These are phyloP conservation scores for Zygotorulaspora danielsina DNA, from an alignment of 805 yeast genomes.

Conservation along the genomic window DNA sequence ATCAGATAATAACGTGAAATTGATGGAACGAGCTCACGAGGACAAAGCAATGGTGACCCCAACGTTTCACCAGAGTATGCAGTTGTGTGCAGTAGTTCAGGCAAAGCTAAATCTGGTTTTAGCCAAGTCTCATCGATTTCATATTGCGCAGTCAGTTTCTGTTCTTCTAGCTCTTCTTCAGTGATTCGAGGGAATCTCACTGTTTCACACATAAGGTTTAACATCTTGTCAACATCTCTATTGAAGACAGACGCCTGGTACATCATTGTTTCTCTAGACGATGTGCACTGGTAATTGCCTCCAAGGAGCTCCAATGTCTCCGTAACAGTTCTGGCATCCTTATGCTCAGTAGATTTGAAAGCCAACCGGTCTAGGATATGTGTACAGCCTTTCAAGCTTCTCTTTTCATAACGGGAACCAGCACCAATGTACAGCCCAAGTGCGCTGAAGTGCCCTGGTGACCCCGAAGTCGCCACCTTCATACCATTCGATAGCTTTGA, in stretches of 20 bases:
- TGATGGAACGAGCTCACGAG: slow-evolving; percentile 56
- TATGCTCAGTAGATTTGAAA: slow-evolving; percentile 61
- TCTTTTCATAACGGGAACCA: slow-evolving; percentile 79
- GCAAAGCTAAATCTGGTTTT: slow-evolving; percentile 79
- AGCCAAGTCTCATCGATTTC: slow-evolving; percentile 79
- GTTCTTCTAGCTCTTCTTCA: slow-evolving; percentile 68
- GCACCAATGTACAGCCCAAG: slow-evolving; percentile 85
- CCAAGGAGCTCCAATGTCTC: slow-evolving; percentile 75
- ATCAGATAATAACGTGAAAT: slow-evolving; percentile 52
- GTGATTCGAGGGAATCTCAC: slow-evolving; percentile 65
- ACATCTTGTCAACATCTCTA: slow-evolving; percentile 74
- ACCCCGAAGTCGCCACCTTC: slow-evolving; percentile 74
- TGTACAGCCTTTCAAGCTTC: slow-evolving; percentile 61
- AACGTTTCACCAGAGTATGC: slow-evolving; percentile 71
- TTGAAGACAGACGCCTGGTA: slow-evolving; percentile 95
- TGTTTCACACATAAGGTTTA: slow-evolving; percentile 70
- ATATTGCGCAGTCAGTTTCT: slow-evolving; percentile 66
- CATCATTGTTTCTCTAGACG: slow-evolving; percentile 85
- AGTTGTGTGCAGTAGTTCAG: slow-evolving; percentile 82
- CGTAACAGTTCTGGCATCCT: slow-evolving; percentile 64
- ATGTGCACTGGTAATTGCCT: slow-evolving; percentile 90
- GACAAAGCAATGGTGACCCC: slow-evolving; percentile 84
- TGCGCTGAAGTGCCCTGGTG: slow-evolving; percentile 89
- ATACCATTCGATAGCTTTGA: slow-evolving; percentile 68
- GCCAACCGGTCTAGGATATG: slow-evolving; percentile 86